Conservation (phyloP, 2,329 filamentous ascomycete species). For the Pleomassaria siparia region DNA sequence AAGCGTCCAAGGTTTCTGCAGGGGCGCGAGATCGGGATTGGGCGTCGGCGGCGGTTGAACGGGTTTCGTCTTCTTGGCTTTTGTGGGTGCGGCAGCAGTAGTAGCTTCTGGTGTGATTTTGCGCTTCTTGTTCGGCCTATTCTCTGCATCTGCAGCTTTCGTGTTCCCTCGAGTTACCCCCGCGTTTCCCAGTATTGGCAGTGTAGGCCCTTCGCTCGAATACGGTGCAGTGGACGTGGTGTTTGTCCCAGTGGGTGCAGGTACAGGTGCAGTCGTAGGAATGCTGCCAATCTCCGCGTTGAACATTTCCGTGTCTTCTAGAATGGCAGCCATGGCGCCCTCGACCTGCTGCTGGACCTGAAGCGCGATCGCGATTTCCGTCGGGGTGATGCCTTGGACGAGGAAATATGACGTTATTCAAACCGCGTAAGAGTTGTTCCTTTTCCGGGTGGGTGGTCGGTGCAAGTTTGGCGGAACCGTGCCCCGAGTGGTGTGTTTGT, state of each 20-base stretch:
- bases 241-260: no score
- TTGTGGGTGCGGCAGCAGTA: neutral
- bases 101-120: no score
- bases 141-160: neutral
- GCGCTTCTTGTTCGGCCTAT: neutral
- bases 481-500: neutral
- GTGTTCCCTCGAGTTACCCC: neutral
- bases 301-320: neutral
- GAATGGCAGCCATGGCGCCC: neutral
- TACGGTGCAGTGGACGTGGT: conserved; percentile 3
- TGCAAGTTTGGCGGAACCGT: neutral
- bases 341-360: neutral
- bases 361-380: neutral
- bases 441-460: no score
- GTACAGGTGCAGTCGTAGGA: neutral
- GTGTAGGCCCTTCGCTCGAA: conserved; percentile 20
- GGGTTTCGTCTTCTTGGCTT: neutral
- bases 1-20: conserved; percentile 14
- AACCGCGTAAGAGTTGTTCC: no score
- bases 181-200: conserved; percentile 11
- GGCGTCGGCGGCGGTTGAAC: neutral
- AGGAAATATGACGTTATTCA: neutral
- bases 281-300: neutral
- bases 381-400: neutral
- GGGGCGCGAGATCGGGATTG: conserved; percentile 6